A percentile compares a stretch with the other conserved stretches of the same genome.
These are phyloP conservation scores for Tulasnella sp. DNA, from an alignment of 768 basidiomycete genomes.

Conservation along the genomic window DNA sequence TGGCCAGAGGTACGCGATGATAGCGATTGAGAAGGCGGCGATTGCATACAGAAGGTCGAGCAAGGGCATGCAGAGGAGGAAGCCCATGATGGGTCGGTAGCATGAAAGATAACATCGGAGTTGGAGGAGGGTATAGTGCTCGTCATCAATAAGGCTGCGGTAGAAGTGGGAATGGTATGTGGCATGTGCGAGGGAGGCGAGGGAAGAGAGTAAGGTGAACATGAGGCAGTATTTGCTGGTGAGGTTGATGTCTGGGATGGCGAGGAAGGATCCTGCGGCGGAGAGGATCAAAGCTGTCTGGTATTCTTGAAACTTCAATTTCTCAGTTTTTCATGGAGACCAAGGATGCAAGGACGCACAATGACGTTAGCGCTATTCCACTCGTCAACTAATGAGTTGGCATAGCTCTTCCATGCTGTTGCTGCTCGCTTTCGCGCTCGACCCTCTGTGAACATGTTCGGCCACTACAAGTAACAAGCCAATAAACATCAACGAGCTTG, in stretches of 20 bases:
- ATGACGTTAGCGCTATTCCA: slow-evolving; percentile 13
- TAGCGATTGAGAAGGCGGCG: slow-evolving; percentile 6
- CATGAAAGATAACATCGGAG: slow-evolving; percentile 9
- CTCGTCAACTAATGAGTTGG: slow-evolving; percentile 5
- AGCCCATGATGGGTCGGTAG: slow-evolving; percentile 5
- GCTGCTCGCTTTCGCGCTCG: neutral
- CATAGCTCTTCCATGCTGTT: slow-evolving; percentile 11
- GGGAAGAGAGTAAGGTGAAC: slow-evolving; percentile 2
- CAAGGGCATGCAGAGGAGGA: slow-evolving; percentile 6
- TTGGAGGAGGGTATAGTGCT: slow-evolving; percentile 11
- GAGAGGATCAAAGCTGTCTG: slow-evolving; percentile 5
- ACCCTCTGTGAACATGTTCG: slow-evolving; percentile 12
- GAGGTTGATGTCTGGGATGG: slow-evolving; percentile 9
- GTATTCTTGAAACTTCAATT: too few relatives aligned
- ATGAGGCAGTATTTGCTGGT: slow-evolving; percentile 2
- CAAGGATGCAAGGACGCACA: neutral
- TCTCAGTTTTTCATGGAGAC: neutral
- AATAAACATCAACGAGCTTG: too few relatives aligned
- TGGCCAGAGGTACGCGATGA: slow-evolving; percentile 14
- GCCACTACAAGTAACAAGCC: neutral
- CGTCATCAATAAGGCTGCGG: slow-evolving; percentile 3
- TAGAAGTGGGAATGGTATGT: slow-evolving; percentile 7
- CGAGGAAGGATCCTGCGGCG: slow-evolving; percentile 5
- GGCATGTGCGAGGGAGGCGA: slow-evolving; percentile 8
- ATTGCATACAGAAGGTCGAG: slow-evolving; percentile 10